phyloP scores from a whole-genome alignment of 2,329 filamentous ascomycete species.

The Chaetomium sp. region DNA sequence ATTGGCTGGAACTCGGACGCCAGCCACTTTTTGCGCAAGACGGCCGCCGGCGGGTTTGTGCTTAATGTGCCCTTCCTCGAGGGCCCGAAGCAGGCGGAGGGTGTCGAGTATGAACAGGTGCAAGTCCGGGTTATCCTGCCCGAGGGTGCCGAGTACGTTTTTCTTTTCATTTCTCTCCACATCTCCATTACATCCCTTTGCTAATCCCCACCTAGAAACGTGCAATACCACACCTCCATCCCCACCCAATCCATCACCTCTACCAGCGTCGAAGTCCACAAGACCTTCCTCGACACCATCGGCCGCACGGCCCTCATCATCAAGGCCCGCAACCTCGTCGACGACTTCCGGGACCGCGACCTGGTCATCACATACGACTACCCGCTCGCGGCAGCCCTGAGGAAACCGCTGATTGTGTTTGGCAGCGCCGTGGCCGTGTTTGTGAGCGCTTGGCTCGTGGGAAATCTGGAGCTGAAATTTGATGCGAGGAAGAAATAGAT shows the following conservation, averaged over 20 bases:
- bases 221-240: constrained; percentile 69
- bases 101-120: constrained; percentile 76
- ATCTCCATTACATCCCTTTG: neutral
- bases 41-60: constrained; percentile 64
- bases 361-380: constrained; percentile 86
- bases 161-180: neutral
- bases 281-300: constrained; percentile 88
- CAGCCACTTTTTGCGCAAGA: constrained; percentile 64
- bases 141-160: constrained; percentile 78
- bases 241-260: constrained; percentile 57
- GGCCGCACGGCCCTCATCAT: constrained; percentile 79
- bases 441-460: constrained; percentile 64
- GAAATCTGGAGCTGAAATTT: constrained; percentile 77
- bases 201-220: constrained; percentile 53
- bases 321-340: constrained; percentile 78
- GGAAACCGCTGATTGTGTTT: constrained; percentile 83
- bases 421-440: constrained; percentile 68
- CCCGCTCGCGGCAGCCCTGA: constrained; percentile 63
- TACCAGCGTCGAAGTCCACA: constrained; percentile 57
- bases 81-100: constrained; percentile 79
- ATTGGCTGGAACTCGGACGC: constrained; percentile 93
- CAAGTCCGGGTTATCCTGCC: constrained; percentile 79
- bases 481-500: constrained; percentile 37
- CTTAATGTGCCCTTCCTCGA: constrained; percentile 90
- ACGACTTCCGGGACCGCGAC: constrained; percentile 79